Evolutionary conservation across 2,329 filamentous ascomycete species (phyloP).

Genomic region (Myriosclerotinia curreyana): DNA sequence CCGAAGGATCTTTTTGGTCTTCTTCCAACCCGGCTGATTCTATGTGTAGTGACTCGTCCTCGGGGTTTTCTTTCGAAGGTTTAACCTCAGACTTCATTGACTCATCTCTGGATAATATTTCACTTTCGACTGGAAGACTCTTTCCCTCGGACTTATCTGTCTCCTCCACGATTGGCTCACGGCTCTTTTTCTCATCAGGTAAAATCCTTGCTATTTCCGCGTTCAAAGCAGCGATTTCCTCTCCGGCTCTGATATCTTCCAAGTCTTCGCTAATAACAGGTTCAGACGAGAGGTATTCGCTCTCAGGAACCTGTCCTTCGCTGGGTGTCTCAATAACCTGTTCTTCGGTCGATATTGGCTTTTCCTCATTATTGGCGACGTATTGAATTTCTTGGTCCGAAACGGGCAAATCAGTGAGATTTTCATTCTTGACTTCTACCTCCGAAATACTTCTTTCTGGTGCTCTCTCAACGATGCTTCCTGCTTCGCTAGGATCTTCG

Average conservation of each 20-base stretch:
- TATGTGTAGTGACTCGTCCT: not conserved
- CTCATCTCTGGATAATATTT: not conserved
- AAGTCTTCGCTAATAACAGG: not conserved
- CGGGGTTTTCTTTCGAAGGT: not conserved
- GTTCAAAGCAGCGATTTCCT: conserved; percentile 6
- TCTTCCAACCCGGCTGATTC: not conserved
- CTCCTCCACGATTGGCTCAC: not conserved
- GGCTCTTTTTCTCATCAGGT: not conserved
- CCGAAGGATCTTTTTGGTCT: too few species aligned
- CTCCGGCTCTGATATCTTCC: conserved; percentile 5
- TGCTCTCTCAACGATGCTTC: fast-evolving
- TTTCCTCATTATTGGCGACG: not conserved
- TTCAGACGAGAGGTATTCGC: not conserved
- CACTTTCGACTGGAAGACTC: not conserved
- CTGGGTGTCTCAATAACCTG: not conserved
- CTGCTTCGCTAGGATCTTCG: fast-evolving
- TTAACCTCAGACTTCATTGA: not conserved
- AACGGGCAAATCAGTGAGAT: not conserved
- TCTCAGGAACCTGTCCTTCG: not conserved
- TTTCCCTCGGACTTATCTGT: not conserved
- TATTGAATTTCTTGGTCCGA: not conserved
- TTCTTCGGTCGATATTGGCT: not conserved
- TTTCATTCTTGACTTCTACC: not conserved
- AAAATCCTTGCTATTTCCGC: conserved; percentile 6
- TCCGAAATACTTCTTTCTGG: not conserved